Evolutionary conservation across 2,329 filamentous ascomycete genomes (phyloP), one percentile per base, ranked within the genome.

Genomic region (Bimuria novae-zelandiae): DNA sequence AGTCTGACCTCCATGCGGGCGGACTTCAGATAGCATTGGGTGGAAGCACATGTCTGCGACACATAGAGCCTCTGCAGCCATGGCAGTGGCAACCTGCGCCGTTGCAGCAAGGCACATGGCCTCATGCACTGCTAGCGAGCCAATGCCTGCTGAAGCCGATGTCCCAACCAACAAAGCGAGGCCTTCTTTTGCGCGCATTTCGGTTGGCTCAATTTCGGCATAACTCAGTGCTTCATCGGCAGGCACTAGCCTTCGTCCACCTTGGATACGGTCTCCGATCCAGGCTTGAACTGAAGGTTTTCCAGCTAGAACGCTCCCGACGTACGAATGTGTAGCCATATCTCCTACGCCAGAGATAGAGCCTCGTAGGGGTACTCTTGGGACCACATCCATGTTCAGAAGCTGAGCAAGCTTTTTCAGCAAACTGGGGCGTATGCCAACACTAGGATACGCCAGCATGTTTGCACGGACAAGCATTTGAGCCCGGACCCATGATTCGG

Each of bases 261-360:
- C 50, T 39, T 55, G 44, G 21, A 49, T 56, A 3, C 52, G 47
- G 49, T 61, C 42, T 35, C 45, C 61, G 54, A 52, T 69, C 30
- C 70, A 73, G 3, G 79, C 72, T 45, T 67, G 75, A 2, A 81
- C 73, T 52, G 76, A 75, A 0, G 42, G 74, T 44, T 78, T 76
- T 33, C 79, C 73, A 16, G 80, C 67, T 3, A 89, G 65, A 4
- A 67, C 62, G 12, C 65, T 53, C 80, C 74, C 56, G 67, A 85
- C 78, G 59, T 84, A 85, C 0, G 82, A 81, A 16, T 85, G 72
- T 2, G 83, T 80, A 52, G 76, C 79, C 7, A 85, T 70, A 61
- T 85, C 83, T 0, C 83, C 83, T 3, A 81, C 84, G 0, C 83
- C 83, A 0, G 82, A 84, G 29, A 85, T 82, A 37, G 77, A 81